Evolutionary conservation across 164 flowering plant genomes (phyloP), one percentile per base, ranked within the genome.

Genomic region (Cinnamomum chago): DNA sequence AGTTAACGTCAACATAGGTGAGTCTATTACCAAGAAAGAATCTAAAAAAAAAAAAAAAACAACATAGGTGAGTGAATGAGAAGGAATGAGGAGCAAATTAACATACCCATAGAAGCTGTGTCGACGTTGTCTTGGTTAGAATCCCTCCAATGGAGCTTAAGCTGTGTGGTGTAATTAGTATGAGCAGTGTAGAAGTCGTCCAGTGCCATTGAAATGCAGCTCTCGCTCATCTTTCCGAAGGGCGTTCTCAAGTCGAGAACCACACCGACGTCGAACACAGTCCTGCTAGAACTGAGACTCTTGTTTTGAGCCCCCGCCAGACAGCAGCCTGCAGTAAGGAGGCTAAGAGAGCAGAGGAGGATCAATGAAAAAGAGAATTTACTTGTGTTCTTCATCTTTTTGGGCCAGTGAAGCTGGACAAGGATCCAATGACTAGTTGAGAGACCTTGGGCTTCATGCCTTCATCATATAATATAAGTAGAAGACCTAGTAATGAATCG

Each of bases 231-330:
- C 27, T 78, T 70, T 20, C 80, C 80, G 1, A 70, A 51, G 7
- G 23, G 14, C 2, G 73, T 64, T 17, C 62, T 35, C 76, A 78
- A 12, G 28, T 73, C 73, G 9, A 78, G 76, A 27, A 78, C 22
- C 10, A 78, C 73, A 0, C 80, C 80, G 33, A 65, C 27, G 24
- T 70, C 58, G 28, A 77, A 7, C 35, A 52, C 62, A 40, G 24
- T 35, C 71, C 17, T 22, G 2, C 2, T 28, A 9, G 47, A 40
- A 10, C n/a, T 30, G 50, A 30, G 69, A 67, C 17, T 27, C 5
- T 12, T 30, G 47, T 67, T 68, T 22, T 47, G 71, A 51, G 40
- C 24, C 20, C 20, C 60, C 6, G n/a, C n/a, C 17, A 20, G 17
- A 15, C 20, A 20, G n/a, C n/a, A 20, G n/a, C 60, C 20, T 40